A percentile compares a stretch with the other conserved stretches of the same genome.
Conservation (phyloP, 164 flowering plant genomes). For the Chimonanthus praecox region DNA sequence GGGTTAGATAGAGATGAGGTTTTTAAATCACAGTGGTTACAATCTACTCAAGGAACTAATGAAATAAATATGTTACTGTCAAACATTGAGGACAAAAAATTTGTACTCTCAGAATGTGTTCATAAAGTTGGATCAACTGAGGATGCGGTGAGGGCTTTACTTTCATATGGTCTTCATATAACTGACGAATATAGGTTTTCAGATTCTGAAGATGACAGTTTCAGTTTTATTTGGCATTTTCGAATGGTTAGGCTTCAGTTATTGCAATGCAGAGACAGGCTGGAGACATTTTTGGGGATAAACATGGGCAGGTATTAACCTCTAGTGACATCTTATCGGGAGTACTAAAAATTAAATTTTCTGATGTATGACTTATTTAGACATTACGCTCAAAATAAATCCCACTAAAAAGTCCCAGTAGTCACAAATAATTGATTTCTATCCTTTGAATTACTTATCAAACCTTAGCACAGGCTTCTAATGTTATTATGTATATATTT, state of each 20-base stretch:
- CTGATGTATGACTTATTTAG: too few relatives aligned
- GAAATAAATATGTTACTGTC: slow-evolving; percentile 54
- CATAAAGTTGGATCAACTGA: slow-evolving; percentile 72
- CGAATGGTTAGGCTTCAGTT: slow-evolving; percentile 67
- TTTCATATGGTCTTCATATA: slow-evolving; percentile 61
- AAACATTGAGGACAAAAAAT: slow-evolving; percentile 66
- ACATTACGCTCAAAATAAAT: too few relatives aligned
- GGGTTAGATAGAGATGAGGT: slow-evolving; percentile 76
- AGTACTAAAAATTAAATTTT: too few relatives aligned
- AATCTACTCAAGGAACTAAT: slow-evolving; percentile 47
- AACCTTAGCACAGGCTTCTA: too few relatives aligned
- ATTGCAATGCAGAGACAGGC: slow-evolving; percentile 74
- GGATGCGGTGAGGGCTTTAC: slow-evolving; percentile 63
- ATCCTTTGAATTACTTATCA: too few relatives aligned
- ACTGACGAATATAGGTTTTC: slow-evolving; percentile 57
- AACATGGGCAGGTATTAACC: slow-evolving; percentile 90
- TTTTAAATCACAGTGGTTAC: slow-evolving; percentile 80
- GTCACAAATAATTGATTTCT: too few relatives aligned
- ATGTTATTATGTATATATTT: too few relatives aligned
- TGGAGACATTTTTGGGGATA: slow-evolving; percentile 92
- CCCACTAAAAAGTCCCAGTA: too few relatives aligned
- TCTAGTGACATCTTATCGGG: slow-evolving; percentile 1
- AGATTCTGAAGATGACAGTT: slow-evolving; percentile 30
- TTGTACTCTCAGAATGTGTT: slow-evolving; percentile 74
- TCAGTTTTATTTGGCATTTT: slow-evolving; percentile 44